These are phyloP conservation scores for Tricholomella constricta DNA, from an alignment of 768 basidiomycete genomes.

Conservation along the genomic window DNA sequence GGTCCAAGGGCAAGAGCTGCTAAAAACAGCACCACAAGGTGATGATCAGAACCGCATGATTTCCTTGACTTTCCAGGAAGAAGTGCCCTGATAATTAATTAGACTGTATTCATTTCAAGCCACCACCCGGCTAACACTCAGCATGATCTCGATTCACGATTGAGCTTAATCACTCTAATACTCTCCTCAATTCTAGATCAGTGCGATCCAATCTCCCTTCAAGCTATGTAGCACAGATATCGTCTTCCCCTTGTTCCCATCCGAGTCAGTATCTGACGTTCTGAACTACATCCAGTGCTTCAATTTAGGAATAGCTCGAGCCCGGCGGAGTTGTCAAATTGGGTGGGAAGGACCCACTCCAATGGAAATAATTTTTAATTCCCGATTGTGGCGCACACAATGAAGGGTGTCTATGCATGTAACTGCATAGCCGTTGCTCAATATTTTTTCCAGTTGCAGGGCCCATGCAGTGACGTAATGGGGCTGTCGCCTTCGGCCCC, in stretches of 20 bases:
- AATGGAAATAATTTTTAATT: conserved; percentile 17
- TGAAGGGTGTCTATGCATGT: not conserved
- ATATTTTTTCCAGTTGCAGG: not conserved
- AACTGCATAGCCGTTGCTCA: not conserved
- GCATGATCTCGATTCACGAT: conserved; percentile 40
- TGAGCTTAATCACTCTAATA: conserved; percentile 59
- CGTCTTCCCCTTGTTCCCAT: not conserved
- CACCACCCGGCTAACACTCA: conserved; percentile 10
- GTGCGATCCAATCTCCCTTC: conserved; percentile 3
- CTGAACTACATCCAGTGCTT: not conserved
- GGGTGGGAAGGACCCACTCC: conserved; percentile 19
- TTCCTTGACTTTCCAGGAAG: not conserved
- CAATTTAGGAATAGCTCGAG: conserved; percentile 18
- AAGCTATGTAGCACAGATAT: not conserved
- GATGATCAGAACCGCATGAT: conserved; percentile 15
- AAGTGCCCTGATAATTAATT: conserved; percentile 23
- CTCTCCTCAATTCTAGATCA: conserved; percentile 34
- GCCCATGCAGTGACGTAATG: not conserved
- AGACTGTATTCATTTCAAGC: conserved; percentile 18
- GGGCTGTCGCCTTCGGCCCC: no score
- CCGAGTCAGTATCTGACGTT: not conserved
- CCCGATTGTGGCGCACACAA: conserved; percentile 19
- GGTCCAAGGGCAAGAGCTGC: not conserved
- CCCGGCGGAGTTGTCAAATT: conserved; percentile 21
- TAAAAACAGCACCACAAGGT: not conserved